phyloP scores from a whole-genome alignment of 495 filamentous ascomycete genomes.

The Durotheca rogersii region DNA sequence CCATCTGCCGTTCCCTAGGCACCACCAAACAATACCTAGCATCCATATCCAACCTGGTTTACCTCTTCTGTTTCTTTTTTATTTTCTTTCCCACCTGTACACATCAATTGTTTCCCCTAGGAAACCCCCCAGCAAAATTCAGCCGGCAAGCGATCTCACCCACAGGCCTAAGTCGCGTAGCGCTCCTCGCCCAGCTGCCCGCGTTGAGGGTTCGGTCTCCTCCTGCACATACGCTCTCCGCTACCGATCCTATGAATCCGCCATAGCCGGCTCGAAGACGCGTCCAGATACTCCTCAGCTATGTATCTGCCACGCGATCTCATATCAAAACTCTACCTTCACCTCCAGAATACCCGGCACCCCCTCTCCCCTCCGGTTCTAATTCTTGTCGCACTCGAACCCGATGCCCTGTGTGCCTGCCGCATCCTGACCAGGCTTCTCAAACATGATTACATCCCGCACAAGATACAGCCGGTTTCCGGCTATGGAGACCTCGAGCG shows the following conservation, averaged over 20 bases:
- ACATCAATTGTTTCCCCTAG: no score
- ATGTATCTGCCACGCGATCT: slow-evolving; percentile 96
- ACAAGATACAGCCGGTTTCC: slow-evolving; percentile 92
- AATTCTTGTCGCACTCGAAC: slow-evolving; percentile 90
- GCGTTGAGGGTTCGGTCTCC: not conserved
- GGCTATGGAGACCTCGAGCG: slow-evolving; percentile 88
- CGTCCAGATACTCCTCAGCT: slow-evolving; percentile 29
- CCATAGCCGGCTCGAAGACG: slow-evolving; percentile 39
- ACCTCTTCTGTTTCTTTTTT: not conserved
- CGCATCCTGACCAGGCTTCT: slow-evolving; percentile 88
- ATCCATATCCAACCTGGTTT: slow-evolving; percentile 16
- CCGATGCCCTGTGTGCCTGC: slow-evolving; percentile 92
- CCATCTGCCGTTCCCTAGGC: slow-evolving; percentile 5
- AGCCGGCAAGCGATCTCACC: no score
- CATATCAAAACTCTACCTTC: slow-evolving; percentile 84
- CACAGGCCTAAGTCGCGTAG: not conserved
- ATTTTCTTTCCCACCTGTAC: no score
- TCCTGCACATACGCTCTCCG: not conserved
- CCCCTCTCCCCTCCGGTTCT: slow-evolving; percentile 84
- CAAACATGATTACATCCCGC: slow-evolving; percentile 96
- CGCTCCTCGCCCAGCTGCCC: not conserved
- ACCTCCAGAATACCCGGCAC: slow-evolving; percentile 78
- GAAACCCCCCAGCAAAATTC: no score
- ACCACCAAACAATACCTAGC: slow-evolving; percentile 9
- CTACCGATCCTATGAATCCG: slow-evolving; percentile 37